Conservation (phyloP, 2,329 filamentous ascomycete species). For the Bipolaris sorokiniana region DNA sequence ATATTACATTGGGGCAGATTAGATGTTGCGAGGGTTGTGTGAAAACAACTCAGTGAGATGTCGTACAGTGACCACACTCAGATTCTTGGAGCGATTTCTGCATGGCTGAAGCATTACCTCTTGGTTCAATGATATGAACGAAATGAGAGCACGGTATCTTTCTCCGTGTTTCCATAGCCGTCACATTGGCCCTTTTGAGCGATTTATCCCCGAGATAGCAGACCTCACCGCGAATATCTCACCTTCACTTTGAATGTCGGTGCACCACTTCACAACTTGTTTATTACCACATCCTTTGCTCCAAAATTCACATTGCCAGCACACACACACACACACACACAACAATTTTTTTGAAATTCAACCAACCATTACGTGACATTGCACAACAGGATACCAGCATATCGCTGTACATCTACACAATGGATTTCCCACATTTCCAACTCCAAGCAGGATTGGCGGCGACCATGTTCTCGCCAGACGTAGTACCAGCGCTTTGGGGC, state of each 20-base stretch:
- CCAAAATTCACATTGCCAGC: conserved; percentile 2
- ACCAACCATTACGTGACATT: background rate
- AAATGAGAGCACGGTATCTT: too few relatives aligned
- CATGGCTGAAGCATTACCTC: too few relatives aligned
- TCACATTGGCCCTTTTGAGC: background rate
- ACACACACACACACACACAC: too few relatives aligned
- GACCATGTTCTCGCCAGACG: conserved; percentile 8
- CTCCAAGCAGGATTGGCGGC: conserved; percentile 6
- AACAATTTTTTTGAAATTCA: background rate
- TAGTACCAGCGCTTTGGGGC: conserved; percentile 3
- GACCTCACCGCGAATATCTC: background rate
- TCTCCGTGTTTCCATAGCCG: too few relatives aligned
- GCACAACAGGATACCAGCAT: background rate
- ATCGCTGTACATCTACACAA: background rate
- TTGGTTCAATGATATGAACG: too few relatives aligned
- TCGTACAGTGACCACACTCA: too few relatives aligned
- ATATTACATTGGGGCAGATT: background rate
- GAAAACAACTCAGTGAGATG: background rate
- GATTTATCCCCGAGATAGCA: background rate
- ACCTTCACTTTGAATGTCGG: conserved; percentile 4
- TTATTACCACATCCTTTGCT: background rate
- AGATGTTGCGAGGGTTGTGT: background rate
- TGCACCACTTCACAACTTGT: background rate
- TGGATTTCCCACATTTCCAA: conserved; percentile 13
- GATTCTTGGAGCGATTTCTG: too few relatives aligned